Evolutionary conservation across 176 grass and related monocot species (phyloP).

Genomic region (Oryza brachyantha): DNA sequence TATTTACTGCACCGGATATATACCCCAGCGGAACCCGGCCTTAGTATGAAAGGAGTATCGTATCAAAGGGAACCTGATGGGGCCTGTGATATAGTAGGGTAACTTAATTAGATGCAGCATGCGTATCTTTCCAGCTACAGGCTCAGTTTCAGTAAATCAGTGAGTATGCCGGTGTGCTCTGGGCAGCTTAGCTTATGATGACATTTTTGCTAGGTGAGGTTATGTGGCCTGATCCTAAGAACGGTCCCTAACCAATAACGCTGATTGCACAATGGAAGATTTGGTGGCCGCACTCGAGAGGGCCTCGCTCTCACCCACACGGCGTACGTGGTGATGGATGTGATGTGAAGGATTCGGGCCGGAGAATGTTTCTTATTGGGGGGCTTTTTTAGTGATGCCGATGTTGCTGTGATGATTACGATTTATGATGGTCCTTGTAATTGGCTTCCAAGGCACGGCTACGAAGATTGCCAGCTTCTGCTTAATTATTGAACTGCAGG

Average conservation of each 20-base stretch:
- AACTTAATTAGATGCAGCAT: background rate
- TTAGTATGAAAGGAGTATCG: background rate
- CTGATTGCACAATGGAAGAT: slow-evolving; percentile 35
- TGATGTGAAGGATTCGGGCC: slow-evolving; percentile 26
- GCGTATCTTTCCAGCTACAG: background rate
- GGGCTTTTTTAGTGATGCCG: background rate
- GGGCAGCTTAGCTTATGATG: background rate
- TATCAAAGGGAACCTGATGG: background rate
- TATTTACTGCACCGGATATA: too few species aligned
- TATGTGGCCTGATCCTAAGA: background rate
- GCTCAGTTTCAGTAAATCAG: background rate
- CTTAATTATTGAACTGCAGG: slow-evolving; percentile 13
- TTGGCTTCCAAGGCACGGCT: slow-evolving; percentile 64
- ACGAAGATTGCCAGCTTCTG: background rate
- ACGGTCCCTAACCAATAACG: background rate
- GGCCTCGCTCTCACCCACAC: background rate
- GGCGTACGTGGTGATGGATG: background rate
- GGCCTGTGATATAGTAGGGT: background rate
- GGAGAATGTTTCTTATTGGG: slow-evolving; percentile 6
- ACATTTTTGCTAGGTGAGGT: background rate
- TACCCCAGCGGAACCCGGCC: too few species aligned
- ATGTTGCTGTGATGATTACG: background rate
- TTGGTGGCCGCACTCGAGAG: slow-evolving; percentile 21
- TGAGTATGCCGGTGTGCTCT: background rate
- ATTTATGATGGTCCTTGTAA: slow-evolving; percentile 26